Conservation (phyloP, 2,329 filamentous ascomycete species). For the Penicillium sp. region DNA sequence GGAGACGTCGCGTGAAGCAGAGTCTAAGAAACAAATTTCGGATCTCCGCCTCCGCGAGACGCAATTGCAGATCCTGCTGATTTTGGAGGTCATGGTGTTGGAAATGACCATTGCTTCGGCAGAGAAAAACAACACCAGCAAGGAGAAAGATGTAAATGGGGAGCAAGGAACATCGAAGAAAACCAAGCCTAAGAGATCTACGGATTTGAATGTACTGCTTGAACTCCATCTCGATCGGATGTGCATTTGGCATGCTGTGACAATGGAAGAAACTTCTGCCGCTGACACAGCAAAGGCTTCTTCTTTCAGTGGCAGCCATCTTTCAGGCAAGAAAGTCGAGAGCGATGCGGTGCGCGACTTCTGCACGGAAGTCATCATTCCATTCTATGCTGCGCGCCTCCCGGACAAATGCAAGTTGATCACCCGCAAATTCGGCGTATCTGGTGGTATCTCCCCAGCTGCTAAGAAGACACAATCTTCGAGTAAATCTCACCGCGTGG, state of each 20-base stretch:
- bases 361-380: constrained; percentile 49
- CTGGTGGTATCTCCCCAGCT: constrained; percentile 35
- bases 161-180: constrained; percentile 22
- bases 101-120: constrained; percentile 28
- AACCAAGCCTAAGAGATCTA: constrained; percentile 37
- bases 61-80: constrained; percentile 49
- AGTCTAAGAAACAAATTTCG: constrained; percentile 40
- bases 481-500: constrained; percentile 23
- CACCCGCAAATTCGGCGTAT: constrained; percentile 48
- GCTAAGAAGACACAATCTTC: constrained; percentile 32
- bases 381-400: constrained; percentile 48
- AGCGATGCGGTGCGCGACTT: constrained; percentile 49
- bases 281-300: constrained; percentile 26
- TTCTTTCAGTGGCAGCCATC: constrained; percentile 24
- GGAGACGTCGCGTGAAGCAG: constrained; percentile 33
- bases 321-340: constrained; percentile 34
- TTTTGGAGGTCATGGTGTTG: constrained; percentile 47
- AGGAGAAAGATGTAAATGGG: constrained; percentile 10
- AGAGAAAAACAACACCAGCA: constrained; percentile 16
- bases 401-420: constrained; percentile 47
- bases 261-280: constrained; percentile 34
- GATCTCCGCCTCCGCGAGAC: constrained; percentile 48
- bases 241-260: constrained; percentile 52
- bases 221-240: constrained; percentile 49
- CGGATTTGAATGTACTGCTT: constrained; percentile 43